These are phyloP conservation scores for Ganoderma boninense DNA, from an alignment of 1,284 basidiomycete genomes.

Conservation along the genomic window DNA sequence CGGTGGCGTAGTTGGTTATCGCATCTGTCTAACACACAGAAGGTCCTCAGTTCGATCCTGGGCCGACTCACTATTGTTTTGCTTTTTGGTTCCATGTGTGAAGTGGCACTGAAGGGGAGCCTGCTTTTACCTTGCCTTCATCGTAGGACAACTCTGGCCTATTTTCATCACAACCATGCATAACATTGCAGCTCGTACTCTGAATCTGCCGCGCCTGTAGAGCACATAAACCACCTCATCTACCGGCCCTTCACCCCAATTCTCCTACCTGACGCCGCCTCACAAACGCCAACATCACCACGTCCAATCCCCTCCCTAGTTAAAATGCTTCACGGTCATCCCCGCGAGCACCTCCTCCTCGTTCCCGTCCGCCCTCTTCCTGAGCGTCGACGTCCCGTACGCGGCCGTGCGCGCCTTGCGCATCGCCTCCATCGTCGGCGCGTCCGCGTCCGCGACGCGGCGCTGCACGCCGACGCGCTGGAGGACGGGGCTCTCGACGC, in stretches of 20 bases:
- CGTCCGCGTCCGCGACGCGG: slow-evolving; percentile 43
- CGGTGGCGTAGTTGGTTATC: slow-evolving; percentile 83
- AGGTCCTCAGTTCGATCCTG: slow-evolving; percentile 35
- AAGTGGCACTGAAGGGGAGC: no score
- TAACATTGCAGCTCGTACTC: no score
- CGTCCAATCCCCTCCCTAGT: slow-evolving; percentile 24
- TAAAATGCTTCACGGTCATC: slow-evolving; percentile 46
- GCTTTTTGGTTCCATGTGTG: not conserved
- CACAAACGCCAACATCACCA: not conserved
- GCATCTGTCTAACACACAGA: slow-evolving; percentile 71
- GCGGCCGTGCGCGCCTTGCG: slow-evolving; percentile 48
- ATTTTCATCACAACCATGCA: no score
- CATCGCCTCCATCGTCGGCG: slow-evolving; percentile 51
- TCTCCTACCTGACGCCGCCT: not conserved
- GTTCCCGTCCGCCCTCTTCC: slow-evolving; percentile 38
- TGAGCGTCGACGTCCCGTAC: slow-evolving; percentile 43
- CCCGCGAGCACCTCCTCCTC: slow-evolving; percentile 46
- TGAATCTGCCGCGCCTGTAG: no score
- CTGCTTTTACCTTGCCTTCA: no score
- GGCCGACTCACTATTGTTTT: slow-evolving; percentile 26
- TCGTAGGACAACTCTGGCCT: no score
- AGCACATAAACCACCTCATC: not conserved
- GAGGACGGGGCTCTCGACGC: slow-evolving; percentile 42
- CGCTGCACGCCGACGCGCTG: slow-evolving; percentile 43
- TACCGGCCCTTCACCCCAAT: no score